Base-by-base conservation (phyloP, 345 rosid genomes). In the Brassica nigra region DNA sequence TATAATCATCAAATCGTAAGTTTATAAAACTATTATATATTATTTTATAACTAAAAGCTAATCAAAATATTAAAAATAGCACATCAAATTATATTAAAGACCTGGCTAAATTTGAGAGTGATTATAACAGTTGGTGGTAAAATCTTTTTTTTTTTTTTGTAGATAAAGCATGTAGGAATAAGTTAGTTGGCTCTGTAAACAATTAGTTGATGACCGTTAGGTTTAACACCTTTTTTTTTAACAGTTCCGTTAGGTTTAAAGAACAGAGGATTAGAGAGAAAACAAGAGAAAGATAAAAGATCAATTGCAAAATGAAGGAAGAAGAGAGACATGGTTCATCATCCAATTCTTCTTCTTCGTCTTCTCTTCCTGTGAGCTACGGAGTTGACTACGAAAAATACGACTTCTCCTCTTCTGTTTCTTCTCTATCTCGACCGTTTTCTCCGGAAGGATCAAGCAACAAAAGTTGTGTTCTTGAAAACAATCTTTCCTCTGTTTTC, bases 191-290 rank as follows among this genome's bases (percentile, higher is more conserved):
- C 2, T 47, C 4, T 55, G 61, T 71, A 79, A 72, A 0, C 47
- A 74, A n/a, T 52, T 80, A 65, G 76, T 15, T 76, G 69, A 70
- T 31, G 83, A 80, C 80, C 73, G 73, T 80, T 80, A 80, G 83
- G 73, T 80, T 55, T 39, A 62, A 31, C 73, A 75, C 76, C 77
- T 80, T 23, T 23, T 23, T 23, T 23, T 23, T 23, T 23, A 23
- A 23, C 27, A 23, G 27, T 23, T 23, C 80, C 73, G 73, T 80
- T 80, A 80, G 83, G 73, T 80, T 55, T 39, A 62, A 31, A 49
- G 27, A 29, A 28, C 61, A 55, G 8, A 68, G 39, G 6, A 66
- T 36, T 4, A 39, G 15, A 67, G 20, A 71, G 44, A 59, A 34
- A 66, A 16, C 62, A 7, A 62, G 18, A 80, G 66, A 75, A 0